Conservation (phyloP, 768 basidiomycete genomes). For the Xerocomellus amylosporus region DNA sequence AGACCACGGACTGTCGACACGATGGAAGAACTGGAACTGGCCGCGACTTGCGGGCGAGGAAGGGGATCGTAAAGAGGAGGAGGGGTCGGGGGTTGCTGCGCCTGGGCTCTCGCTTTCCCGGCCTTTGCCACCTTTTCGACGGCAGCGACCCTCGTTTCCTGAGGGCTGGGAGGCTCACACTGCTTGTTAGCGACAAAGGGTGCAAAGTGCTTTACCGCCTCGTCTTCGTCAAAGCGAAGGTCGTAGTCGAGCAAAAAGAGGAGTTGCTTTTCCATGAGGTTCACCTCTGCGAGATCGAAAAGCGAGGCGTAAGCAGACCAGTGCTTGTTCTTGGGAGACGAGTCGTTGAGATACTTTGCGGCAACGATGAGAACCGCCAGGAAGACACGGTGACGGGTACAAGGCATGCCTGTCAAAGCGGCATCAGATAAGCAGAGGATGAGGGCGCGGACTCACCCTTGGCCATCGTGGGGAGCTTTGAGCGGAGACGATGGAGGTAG, state of each 20-base stretch:
- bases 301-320: conserved; percentile 79
- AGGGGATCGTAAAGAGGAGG: conserved; percentile 40
- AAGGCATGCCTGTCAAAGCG: conserved; percentile 59
- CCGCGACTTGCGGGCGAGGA: conserved; percentile 18
- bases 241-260: conserved; percentile 91
- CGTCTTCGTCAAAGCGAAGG: conserved; percentile 83
- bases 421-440: conserved; percentile 6
- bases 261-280: conserved; percentile 97
- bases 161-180: conserved; percentile 24
- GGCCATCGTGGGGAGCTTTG: conserved; percentile 76
- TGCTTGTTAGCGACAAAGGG: conserved; percentile 52
- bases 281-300: conserved; percentile 79
- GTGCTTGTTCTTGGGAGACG: conserved; percentile 92
- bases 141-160: conserved; percentile 49
- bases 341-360: conserved; percentile 96
- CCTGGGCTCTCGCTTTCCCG: conserved; percentile 50
- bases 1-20: conserved; percentile 58
- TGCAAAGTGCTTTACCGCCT: conserved; percentile 68
- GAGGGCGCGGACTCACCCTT: conserved; percentile 57
- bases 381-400: conserved; percentile 94
- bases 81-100: conserved; percentile 43
- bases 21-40: conserved; percentile 40
- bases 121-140: conserved; percentile 55
- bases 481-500: conserved; percentile 84
- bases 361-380: conserved; percentile 94